Evolutionary conservation across 2,329 filamentous ascomycete genomes (phyloP), one percentile per base, ranked within the genome.

Genomic region (Botrytis fabae): DNA sequence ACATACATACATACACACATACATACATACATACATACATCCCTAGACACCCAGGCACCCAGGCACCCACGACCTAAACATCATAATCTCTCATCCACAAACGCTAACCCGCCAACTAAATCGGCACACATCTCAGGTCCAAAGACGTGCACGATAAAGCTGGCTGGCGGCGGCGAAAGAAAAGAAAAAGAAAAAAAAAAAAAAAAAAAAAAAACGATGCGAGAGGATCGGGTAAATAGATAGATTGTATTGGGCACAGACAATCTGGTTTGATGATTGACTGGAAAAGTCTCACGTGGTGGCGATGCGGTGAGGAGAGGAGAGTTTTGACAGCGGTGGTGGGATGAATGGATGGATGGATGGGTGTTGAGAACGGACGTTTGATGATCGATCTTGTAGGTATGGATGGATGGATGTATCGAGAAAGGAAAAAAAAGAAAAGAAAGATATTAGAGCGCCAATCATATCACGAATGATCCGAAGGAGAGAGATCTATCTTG

Each of bases 311-410:
- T 63, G 32, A 32, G 32, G 32, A 32, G 60, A 63, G 10, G 60
- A 63, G 38, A 62, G 38, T 62, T 40, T 63, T 63, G 60, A 63
- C 60, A 63, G 60, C 60, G n/a, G 60, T 42, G 60, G 60, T 42
- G 38, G 60, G 60, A 32, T 32, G 32, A 4, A 32, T 32, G 32
- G 32, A 32, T 32, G 3, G 3, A 32, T 32, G 32, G 4, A 32
- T 32, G 32, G 60, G 16, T 20, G n/a, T 28, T 42, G 60, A 63
- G 60, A 44, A 63, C 60, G 38, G 60, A 63, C 60, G 60, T 63
- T 63, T 63, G 60, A 63, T 32, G 32, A 32, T 32, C 32, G 32
- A 32, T 32, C 32, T 32, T 32, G 32, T 32, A 32, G 32, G 32
- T 32, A 32, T 32, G 32, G 32, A 32, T 32, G 32, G 2, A 32